Conservation (phyloP, 306 rosid species). For the Trifolium subterraneum region DNA sequence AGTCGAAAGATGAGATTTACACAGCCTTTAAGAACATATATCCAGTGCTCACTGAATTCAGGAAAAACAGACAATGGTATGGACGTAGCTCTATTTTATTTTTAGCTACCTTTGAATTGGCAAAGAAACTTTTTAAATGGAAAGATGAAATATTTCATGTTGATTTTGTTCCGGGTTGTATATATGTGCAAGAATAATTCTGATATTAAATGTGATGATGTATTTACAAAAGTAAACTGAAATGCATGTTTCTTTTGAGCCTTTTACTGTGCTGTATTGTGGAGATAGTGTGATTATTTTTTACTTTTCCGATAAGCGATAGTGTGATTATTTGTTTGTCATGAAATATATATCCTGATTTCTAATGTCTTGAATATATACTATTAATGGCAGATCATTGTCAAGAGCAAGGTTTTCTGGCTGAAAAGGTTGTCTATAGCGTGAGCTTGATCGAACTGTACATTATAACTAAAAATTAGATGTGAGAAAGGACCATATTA, state of each 20-base stretch:
- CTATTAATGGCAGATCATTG: conserved; percentile 41
- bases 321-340: background rate
- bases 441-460: background rate
- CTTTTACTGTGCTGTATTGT: background rate
- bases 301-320: too few relatives aligned
- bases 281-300: background rate
- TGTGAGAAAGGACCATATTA: background rate
- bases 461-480: too few relatives aligned
- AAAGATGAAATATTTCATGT: background rate
- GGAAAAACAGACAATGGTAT: conserved; percentile 44
- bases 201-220: background rate
- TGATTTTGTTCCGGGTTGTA: background rate
- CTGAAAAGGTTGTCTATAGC: background rate
- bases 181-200: background rate
- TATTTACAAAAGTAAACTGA: background rate
- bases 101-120: background rate
- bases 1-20: conserved; percentile 4
- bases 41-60: conserved; percentile 8
- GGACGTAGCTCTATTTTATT: conserved; percentile 34
- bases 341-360: background rate
- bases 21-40: background rate
- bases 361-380: conserved; percentile 34
- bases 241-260: background rate
- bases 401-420: conserved; percentile 20
- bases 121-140: background rate